Evolutionary conservation across 2,329 filamentous ascomycete species (phyloP), one percentile per base, ranked within the genome.

Genomic region (Talaromyces piceae): DNA sequence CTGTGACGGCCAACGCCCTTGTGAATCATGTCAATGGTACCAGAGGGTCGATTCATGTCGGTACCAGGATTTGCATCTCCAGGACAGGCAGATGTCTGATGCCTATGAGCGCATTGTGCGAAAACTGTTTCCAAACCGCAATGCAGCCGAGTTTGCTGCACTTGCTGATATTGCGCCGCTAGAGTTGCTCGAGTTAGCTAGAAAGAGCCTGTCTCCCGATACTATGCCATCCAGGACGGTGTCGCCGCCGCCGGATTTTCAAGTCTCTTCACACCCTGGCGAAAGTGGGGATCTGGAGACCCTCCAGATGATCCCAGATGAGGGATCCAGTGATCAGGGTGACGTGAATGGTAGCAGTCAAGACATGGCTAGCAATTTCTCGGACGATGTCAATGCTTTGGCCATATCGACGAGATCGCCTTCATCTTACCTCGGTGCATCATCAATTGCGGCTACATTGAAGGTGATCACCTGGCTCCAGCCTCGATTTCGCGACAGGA

Each of bases 1-100:
- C 56, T 93, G 88, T 63, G 87, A 91, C 71, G 88, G 88, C 50
- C 80, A 84, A 58, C 84, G 88, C 62, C 88, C 88, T 9, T 93
- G 88, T 63, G 86, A 87, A 31, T 87, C 90, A 64, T 93, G 88
- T 65, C 79, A 87, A 52, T 90, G 87, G 67, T 91, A 88, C 64
- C 82, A 88, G 51, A 86, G 87, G 56, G 84, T 86, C 3, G 87
- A 90, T 65, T 77, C 82, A 50, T 91, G 88, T 64, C 83, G 84
- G 61, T 91, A 91, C 67, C 85, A 88, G 58, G 89, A 91, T 69
- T 87, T 89, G 57, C 79, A 43, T 43, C 12, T 9, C 39, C 39
- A 25, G 39, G 51, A 49, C 16, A n/a, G 47, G 13, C 30, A 43
- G 20, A 39, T 16, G 8, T 18, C 22, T 9, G 16, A 44, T 13